These are phyloP conservation scores for Fusarium penzigii DNA, from an alignment of 2,329 filamentous ascomycete species.

Conservation along the genomic window DNA sequence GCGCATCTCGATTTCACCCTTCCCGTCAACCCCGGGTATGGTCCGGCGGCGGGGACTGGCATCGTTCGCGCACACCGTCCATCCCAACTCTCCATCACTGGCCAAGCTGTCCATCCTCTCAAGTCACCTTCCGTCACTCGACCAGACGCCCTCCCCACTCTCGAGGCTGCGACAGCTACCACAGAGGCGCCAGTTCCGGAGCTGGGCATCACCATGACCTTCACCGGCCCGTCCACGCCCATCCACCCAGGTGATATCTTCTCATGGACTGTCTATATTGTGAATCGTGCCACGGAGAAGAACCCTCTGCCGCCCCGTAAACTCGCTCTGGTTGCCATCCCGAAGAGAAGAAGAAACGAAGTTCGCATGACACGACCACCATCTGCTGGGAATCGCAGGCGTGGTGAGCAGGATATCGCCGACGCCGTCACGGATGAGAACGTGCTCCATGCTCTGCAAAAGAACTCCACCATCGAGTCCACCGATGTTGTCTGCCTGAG, in stretches of 20 bases:
- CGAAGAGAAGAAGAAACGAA: slow-evolving; percentile 63
- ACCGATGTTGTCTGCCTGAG: slow-evolving; percentile 74
- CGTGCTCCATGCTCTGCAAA: slow-evolving; percentile 70
- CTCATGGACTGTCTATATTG: slow-evolving; percentile 72
- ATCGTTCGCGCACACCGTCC: slow-evolving; percentile 64
- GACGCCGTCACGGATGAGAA: slow-evolving; percentile 73
- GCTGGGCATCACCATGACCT: slow-evolving; percentile 74
- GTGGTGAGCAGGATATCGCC: slow-evolving; percentile 48
- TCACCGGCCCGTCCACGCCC: slow-evolving; percentile 59
- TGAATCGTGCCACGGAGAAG: slow-evolving; percentile 63
- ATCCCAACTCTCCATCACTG: slow-evolving; percentile 62
- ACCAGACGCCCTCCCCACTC: slow-evolving; percentile 60
- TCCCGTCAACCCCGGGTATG: slow-evolving; percentile 64
- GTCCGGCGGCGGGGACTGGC: slow-evolving; percentile 52
- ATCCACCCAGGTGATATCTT: slow-evolving; percentile 68
- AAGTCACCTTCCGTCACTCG: slow-evolving; percentile 57
- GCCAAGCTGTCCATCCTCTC: slow-evolving; percentile 55
- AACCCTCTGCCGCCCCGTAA: slow-evolving; percentile 56
- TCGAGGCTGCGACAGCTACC: slow-evolving; percentile 54
- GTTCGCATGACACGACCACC: slow-evolving; percentile 53
- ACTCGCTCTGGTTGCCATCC: slow-evolving; percentile 68
- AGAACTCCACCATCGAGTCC: slow-evolving; percentile 61
- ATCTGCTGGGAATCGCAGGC: slow-evolving; percentile 45
- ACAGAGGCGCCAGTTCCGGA: slow-evolving; percentile 53
- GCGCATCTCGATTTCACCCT: slow-evolving; percentile 69